phyloP scores from a whole-genome alignment of 192 early-diverging fungal genomes.

The Coemansia sp. region DNA sequence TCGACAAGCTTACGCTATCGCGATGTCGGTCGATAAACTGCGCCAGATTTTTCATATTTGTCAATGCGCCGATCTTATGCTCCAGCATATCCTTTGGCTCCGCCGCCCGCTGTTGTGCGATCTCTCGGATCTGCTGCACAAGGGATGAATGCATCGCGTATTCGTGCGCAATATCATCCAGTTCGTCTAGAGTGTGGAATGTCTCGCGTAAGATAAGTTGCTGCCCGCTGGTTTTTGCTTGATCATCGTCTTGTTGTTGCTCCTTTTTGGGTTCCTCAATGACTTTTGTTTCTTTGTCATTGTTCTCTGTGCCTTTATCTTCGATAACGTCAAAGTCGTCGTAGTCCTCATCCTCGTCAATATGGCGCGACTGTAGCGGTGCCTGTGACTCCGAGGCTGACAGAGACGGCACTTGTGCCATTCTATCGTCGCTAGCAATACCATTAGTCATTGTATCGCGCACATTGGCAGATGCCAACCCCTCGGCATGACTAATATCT shows the following conservation, averaged over 20 bases:
- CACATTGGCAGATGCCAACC: not conserved
- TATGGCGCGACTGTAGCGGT: conserved; percentile 17
- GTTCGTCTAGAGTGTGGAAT: conserved; percentile 52
- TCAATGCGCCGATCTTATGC: conserved; percentile 39
- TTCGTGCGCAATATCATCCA: conserved; percentile 35
- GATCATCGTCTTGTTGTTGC: not conserved
- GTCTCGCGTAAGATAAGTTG: conserved; percentile 12
- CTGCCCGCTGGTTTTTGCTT: not conserved
- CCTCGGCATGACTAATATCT: conserved; percentile 13
- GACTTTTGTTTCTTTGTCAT: not conserved
- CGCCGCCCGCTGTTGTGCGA: conserved; percentile 24
- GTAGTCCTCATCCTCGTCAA: conserved; percentile 54
- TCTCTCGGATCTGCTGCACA: conserved; percentile 23
- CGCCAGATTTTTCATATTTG: conserved; percentile 68
- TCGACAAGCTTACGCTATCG: conserved; percentile 61
- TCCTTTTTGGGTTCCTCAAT: conserved; percentile 1
- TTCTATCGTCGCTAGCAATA: not conserved
- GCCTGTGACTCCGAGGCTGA: not conserved
- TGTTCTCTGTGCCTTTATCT: not conserved
- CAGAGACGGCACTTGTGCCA: conserved; percentile 1
- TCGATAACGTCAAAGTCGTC: conserved; percentile 38
- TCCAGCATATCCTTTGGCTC: conserved; percentile 53
- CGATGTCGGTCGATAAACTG: conserved; percentile 72
- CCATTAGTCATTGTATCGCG: not conserved
- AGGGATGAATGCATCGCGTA: conserved; percentile 27